These are phyloP conservation scores for Puccinellia tenuiflora DNA, from an alignment of 176 grass and related monocot genomes.

Conservation along the genomic window DNA sequence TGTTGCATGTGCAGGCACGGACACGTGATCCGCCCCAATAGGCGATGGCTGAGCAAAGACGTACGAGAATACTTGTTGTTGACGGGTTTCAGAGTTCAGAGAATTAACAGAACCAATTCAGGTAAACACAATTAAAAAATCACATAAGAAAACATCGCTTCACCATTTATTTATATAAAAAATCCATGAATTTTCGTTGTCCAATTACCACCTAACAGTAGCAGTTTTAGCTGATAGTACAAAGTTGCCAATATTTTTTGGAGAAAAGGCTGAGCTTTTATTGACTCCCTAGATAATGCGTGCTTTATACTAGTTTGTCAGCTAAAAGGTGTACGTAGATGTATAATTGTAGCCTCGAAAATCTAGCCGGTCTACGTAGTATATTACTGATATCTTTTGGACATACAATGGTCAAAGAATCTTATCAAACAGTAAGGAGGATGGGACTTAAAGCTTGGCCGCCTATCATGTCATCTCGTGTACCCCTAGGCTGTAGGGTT, in stretches of 20 bases:
- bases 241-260: neutral
- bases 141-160: no score
- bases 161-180: no score
- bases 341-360: neutral
- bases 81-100: neutral
- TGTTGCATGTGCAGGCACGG: neutral
- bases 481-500: slow-evolving; percentile 10
- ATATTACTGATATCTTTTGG: neutral
- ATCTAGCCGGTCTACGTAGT: neutral
- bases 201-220: neutral
- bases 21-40: slow-evolving; percentile 11
- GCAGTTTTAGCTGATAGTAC: neutral
- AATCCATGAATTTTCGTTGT: neutral
- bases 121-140: no score
- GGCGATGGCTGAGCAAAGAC: neutral
- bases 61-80: neutral
- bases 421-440: slow-evolving; percentile 15
- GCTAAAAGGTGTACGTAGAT: neutral
- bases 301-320: neutral
- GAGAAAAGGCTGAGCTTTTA: neutral
- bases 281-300: neutral
- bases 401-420: slow-evolving; percentile 25
- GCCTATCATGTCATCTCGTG: slow-evolving; percentile 23
- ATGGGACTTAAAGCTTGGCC: slow-evolving; percentile 29
- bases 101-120: no score